phyloP scores from a whole-genome alignment of 768 basidiomycete genomes.

The Obba rivulosa region DNA sequence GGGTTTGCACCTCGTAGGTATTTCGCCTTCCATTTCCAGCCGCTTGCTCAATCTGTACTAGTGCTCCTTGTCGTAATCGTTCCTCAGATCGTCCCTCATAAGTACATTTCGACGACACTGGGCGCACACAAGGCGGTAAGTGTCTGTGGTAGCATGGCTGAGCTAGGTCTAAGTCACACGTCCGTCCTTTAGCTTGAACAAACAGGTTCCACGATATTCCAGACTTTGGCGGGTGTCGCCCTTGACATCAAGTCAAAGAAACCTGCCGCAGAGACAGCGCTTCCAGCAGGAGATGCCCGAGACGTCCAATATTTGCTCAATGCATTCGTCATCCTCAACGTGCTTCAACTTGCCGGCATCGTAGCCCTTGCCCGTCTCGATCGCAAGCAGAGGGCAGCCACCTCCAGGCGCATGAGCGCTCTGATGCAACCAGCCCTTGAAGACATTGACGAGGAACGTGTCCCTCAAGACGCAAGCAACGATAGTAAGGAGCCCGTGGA shows the following conservation, averaged over 20 bases:
- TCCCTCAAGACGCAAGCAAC: background rate
- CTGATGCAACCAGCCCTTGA: slow-evolving; percentile 14
- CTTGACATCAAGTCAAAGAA: slow-evolving; percentile 44
- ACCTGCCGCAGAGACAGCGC: slow-evolving; percentile 1
- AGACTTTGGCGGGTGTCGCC: slow-evolving; percentile 65
- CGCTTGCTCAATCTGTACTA: slow-evolving; percentile 21
- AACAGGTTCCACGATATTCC: slow-evolving; percentile 66
- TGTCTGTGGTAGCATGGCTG: background rate
- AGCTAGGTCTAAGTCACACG: background rate
- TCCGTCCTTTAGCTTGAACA: slow-evolving; percentile 54
- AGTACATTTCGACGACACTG: slow-evolving; percentile 73
- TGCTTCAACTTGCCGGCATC: slow-evolving; percentile 50
- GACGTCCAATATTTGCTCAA: slow-evolving; percentile 47
- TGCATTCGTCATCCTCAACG: slow-evolving; percentile 50
- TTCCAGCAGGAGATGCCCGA: slow-evolving; percentile 19
- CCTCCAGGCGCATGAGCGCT: slow-evolving; percentile 11
- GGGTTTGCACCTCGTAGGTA: slow-evolving; percentile 67
- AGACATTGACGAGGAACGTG: slow-evolving; percentile 7
- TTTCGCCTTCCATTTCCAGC: too few relatives aligned
- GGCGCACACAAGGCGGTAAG: slow-evolving; percentile 76
- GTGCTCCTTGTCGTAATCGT: slow-evolving; percentile 74
- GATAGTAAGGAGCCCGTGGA: slow-evolving; percentile 9
- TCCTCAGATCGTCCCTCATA: slow-evolving; percentile 61
- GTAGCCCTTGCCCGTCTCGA: slow-evolving; percentile 45
- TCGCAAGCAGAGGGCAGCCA: slow-evolving; percentile 29